Evolutionary conservation across 192 early-diverging fungal species (phyloP).

Genomic region (Rhizoclosmatium globosum): DNA sequence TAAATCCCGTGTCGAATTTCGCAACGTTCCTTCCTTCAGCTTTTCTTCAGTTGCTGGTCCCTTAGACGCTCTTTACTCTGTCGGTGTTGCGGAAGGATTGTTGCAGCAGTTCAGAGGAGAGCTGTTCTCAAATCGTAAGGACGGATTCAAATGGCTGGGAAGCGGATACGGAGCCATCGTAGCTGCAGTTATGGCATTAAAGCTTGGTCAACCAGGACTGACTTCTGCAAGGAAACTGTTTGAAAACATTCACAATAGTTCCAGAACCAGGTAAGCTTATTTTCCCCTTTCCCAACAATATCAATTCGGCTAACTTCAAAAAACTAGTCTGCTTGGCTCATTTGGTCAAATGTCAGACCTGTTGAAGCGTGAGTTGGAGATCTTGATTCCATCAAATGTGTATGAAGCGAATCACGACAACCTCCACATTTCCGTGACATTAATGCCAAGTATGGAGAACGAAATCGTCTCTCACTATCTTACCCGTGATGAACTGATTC

Average conservation of each 20-base stretch:
- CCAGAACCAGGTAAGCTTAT: neutral
- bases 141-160: constrained; percentile 30
- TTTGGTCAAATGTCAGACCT: constrained; percentile 19
- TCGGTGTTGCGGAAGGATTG: constrained; percentile 34
- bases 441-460: constrained; percentile 9
- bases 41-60: constrained; percentile 30
- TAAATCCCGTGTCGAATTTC: neutral
- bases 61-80: constrained; percentile 29
- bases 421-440: constrained; percentile 33
- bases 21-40: constrained; percentile 20
- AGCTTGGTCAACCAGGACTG: constrained; percentile 14
- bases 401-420: neutral
- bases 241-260: constrained; percentile 9
- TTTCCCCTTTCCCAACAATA: constrained; percentile 15
- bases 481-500: constrained; percentile 15
- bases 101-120: constrained; percentile 21
- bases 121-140: constrained; percentile 2
- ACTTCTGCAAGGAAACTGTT: constrained; percentile 3
- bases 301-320: neutral
- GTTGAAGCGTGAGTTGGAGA: constrained; percentile 5
- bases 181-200: constrained; percentile 41
- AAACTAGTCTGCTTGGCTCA: neutral
- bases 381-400: constrained; percentile 24
- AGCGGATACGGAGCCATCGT: constrained; percentile 36
- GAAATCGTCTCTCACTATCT: constrained; percentile 10